Evolutionary conservation across 139 green algal species (phyloP).

Genomic region (Auxenochlorella pyrenoidosa): DNA sequence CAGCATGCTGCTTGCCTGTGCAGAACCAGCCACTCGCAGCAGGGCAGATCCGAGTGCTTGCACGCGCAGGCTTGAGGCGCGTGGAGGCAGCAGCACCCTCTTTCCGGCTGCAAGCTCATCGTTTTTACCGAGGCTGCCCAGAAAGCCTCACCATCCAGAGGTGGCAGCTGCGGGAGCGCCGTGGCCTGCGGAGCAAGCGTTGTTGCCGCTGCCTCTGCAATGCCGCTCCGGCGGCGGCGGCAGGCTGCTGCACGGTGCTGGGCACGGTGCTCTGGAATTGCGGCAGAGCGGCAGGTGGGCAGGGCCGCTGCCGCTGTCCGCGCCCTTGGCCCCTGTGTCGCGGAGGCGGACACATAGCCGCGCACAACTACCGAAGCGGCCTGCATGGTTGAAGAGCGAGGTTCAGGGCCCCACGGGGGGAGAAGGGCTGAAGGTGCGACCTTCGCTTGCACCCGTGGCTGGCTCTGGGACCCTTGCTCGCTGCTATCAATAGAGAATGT

Average conservation of each 20-base stretch:
- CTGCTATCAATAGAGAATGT: background rate
- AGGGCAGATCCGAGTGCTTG: too few species aligned
- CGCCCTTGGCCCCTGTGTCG: too few species aligned
- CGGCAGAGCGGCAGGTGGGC: background rate
- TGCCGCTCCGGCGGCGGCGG: background rate
- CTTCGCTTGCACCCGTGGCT: too few species aligned
- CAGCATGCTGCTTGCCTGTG: too few species aligned
- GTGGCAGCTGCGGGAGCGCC: background rate
- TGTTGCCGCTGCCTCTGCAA: background rate
- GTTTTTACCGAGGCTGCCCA: too few species aligned
- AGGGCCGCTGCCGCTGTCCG: background rate
- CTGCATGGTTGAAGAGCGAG: background rate
- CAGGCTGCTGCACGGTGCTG: background rate
- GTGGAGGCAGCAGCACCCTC: too few species aligned
- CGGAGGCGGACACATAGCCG: too few species aligned
- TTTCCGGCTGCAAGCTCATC: too few species aligned
- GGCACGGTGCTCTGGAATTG: background rate
- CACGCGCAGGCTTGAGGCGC: too few species aligned
- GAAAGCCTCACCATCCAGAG: constrained; percentile 24
- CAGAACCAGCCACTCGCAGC: too few species aligned
- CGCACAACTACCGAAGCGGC: background rate
- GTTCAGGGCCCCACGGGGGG: background rate
- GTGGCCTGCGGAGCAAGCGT: background rate
- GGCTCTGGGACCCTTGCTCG: background rate
- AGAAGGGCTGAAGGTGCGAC: background rate